phyloP scores from a whole-genome alignment of 2,329 filamentous ascomycete species.

The Beauveria brongniartii region DNA sequence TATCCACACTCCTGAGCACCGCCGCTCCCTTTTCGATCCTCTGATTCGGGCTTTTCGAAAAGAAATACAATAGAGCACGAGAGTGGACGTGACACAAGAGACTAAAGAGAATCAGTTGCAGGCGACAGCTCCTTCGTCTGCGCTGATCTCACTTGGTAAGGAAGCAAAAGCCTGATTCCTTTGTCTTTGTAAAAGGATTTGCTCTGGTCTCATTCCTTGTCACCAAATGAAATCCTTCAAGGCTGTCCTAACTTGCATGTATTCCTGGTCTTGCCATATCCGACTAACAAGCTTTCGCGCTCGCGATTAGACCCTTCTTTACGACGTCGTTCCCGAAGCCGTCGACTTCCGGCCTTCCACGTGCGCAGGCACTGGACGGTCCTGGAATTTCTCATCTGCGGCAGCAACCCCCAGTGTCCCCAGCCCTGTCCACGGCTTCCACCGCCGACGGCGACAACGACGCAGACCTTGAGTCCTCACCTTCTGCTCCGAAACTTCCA shows the following conservation, averaged over 20 bases:
- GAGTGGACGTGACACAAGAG: slow-evolving; percentile 20
- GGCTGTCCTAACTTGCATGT: neutral
- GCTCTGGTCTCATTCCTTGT: neutral
- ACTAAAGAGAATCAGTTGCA: slow-evolving; percentile 47
- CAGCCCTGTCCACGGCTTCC: slow-evolving; percentile 53
- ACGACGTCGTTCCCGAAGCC: slow-evolving; percentile 50
- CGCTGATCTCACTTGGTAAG: slow-evolving; percentile 53
- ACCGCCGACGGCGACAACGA: slow-evolving; percentile 46
- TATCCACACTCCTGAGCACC: slow-evolving; percentile 11
- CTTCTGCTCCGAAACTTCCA: slow-evolving; percentile 49
- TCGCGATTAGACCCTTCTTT: slow-evolving; percentile 18
- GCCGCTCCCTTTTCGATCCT: slow-evolving; percentile 8
- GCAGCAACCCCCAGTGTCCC: slow-evolving; percentile 39
- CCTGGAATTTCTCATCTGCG: slow-evolving; percentile 29
- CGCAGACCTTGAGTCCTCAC: slow-evolving; percentile 47
- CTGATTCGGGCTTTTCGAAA: slow-evolving; percentile 13
- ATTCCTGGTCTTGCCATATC: neutral
- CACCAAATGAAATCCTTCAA: neutral
- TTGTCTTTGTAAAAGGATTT: neutral
- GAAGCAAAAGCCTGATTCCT: neutral
- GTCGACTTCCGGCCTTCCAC: slow-evolving; percentile 44
- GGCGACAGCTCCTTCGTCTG: slow-evolving; percentile 52
- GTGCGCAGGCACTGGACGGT: slow-evolving; percentile 55
- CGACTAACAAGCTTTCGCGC: neutral
- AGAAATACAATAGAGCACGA: slow-evolving; percentile 8